Percentiles rank a stretch among this genome's conserved stretches.
These are phyloP conservation scores for Leishmania lainsoni DNA, from an alignment of 208 protist species.

Conservation along the genomic window DNA sequence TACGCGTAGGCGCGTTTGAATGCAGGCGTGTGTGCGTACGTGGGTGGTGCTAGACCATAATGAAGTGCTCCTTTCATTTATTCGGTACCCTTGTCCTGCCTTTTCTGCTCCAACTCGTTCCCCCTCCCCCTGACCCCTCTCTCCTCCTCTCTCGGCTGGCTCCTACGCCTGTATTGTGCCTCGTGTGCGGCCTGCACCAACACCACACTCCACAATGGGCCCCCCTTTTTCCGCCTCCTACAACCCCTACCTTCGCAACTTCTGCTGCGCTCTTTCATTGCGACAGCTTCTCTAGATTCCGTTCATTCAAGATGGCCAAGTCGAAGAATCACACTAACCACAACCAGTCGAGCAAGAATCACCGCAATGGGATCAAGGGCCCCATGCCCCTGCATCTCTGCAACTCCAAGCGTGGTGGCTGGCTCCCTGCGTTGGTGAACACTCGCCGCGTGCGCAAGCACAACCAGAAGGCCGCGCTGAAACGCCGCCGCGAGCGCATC, in stretches of 20 bases:
- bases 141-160: neutral
- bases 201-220: neutral
- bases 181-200: neutral
- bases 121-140: neutral
- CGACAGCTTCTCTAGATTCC: neutral
- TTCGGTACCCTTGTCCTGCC: neutral
- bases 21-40: neutral
- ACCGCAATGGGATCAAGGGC: conserved; percentile 89
- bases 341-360: conserved; percentile 93
- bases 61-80: neutral
- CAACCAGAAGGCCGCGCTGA: conserved; percentile 85
- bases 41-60: too few species aligned
- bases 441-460: conserved; percentile 85
- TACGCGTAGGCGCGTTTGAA: neutral
- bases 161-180: neutral
- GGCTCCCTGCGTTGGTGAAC: conserved; percentile 84
- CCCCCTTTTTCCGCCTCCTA: neutral
- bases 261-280: neutral
- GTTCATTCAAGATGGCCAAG: conserved; percentile 80
- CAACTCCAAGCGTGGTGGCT: conserved; percentile 83
- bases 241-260: neutral
- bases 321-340: conserved; percentile 95
- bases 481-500: conserved; percentile 76
- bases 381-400: conserved; percentile 66
- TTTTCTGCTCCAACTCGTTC: neutral